A percentile compares a stretch with the other conserved stretches of the same genome.
These are phyloP conservation scores for Gaeumannomyces sp. DNA, from an alignment of 2,329 filamentous ascomycete species.

Conservation along the genomic window DNA sequence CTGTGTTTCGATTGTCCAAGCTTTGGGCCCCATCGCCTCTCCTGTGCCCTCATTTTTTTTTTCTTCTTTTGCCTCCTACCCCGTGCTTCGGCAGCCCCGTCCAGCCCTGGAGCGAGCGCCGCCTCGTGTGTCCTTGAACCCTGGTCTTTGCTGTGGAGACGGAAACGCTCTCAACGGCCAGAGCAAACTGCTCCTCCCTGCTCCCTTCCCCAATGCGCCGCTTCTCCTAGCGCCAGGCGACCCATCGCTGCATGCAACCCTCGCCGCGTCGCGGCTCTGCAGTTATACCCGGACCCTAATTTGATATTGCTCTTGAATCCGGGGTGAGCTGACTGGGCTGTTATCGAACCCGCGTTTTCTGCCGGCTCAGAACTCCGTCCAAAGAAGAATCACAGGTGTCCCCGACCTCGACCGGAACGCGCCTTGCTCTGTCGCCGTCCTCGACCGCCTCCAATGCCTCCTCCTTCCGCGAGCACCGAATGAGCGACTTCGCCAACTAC, in stretches of 20 bases:
- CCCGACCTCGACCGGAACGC: conserved; percentile 39
- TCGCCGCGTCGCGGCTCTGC: background rate
- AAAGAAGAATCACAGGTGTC: conserved; percentile 40
- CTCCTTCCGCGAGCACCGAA: conserved; percentile 45
- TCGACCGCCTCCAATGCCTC: conserved; percentile 40
- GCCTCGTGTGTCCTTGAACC: background rate
- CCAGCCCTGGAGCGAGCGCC: background rate
- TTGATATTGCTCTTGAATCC: background rate
- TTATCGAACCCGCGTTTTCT: background rate
- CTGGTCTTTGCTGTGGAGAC: background rate
- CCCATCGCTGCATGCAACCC: background rate
- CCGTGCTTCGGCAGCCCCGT: background rate
- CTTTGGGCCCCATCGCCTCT: background rate
- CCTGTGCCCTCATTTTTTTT: background rate
- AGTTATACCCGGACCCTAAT: background rate
- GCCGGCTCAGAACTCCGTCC: conserved; percentile 8
- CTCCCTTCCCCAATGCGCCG: background rate
- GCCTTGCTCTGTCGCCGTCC: conserved; percentile 35
- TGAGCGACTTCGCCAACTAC: conserved; percentile 61
- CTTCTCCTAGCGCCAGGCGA: background rate
- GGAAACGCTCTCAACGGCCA: background rate
- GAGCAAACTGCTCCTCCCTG: background rate
- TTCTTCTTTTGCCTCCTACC: background rate
- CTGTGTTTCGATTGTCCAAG: background rate
- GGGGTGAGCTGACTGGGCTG: background rate